Conservation (phyloP, 768 basidiomycete genomes). For the Rhodotorula taiwanensis region DNA sequence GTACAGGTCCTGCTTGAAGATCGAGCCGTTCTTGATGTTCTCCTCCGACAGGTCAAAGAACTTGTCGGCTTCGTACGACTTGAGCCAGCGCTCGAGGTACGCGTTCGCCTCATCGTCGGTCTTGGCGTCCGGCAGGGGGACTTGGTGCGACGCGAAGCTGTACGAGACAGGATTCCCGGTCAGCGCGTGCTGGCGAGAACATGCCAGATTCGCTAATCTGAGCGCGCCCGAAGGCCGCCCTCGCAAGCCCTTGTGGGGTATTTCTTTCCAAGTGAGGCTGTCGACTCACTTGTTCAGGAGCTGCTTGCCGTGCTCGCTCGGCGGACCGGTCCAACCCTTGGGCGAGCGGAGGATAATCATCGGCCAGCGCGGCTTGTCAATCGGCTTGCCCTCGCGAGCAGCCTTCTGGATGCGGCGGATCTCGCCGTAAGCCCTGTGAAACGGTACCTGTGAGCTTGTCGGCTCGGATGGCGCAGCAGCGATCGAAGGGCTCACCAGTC, state of each 20-base stretch:
- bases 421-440: constrained; percentile 41
- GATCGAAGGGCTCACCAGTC: constrained; percentile 50
- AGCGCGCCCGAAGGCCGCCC: constrained; percentile 3
- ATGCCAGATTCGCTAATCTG: neutral
- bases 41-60: constrained; percentile 52
- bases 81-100: constrained; percentile 64
- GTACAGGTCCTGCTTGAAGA: constrained; percentile 22
- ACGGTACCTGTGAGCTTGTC: neutral
- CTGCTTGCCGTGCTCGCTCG: constrained; percentile 31
- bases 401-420: constrained; percentile 64
- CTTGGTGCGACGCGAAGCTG: constrained; percentile 80
- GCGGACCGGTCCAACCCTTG: constrained; percentile 51
- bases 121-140: constrained; percentile 70
- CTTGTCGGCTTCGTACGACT: constrained; percentile 61
- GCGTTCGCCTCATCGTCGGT: constrained; percentile 58
- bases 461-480: neutral
- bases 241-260: constrained; percentile 14
- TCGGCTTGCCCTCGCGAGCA: constrained; percentile 66
- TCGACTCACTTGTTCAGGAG: constrained; percentile 31
- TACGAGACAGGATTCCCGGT: constrained; percentile 47
- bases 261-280: neutral
- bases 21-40: constrained; percentile 7
- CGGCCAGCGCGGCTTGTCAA: constrained; percentile 86
- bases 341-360: constrained; percentile 77
- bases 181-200: too few species aligned